Evolutionary conservation across 73 alveolate species (phyloP).

Genomic region (Urostyla sp.): DNA sequence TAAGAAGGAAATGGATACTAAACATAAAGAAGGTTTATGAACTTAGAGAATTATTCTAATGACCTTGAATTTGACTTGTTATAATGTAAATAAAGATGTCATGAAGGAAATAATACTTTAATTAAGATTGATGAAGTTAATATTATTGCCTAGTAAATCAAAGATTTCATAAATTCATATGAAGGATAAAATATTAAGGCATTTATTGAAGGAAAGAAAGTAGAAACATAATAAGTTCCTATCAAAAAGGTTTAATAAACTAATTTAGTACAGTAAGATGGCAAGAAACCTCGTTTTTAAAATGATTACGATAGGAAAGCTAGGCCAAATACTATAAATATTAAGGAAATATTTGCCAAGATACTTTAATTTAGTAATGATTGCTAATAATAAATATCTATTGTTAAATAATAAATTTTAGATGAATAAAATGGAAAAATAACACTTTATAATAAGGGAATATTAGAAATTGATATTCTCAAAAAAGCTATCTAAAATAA

Average conservation of each 20-base stretch:
- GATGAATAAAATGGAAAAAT: conserved; percentile 23
- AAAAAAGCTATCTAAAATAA: not conserved
- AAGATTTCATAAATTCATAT: too few species aligned
- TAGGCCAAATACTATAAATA: not conserved
- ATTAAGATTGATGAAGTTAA: not conserved
- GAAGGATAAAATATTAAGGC: too few species aligned
- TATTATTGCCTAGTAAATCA: not conserved
- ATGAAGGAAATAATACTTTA: not conserved
- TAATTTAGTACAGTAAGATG: conserved; percentile 18
- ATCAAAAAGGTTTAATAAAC: conserved; percentile 39
- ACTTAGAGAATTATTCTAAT: not conserved
- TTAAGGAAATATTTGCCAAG: not conserved
- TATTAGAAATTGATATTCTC: conserved; percentile 18
- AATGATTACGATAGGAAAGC: conserved; percentile 38
- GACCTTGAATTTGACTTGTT: not conserved
- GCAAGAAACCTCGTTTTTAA: conserved; percentile 47
- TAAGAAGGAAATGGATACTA: not conserved
- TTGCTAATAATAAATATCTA: conserved; percentile 17
- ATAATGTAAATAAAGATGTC: not conserved
- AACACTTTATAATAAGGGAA: conserved; percentile 15
- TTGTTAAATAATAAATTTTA: not conserved
- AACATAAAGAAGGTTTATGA: not conserved
- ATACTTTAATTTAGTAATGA: not conserved
- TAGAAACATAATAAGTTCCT: not conserved
- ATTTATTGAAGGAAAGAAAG: too few species aligned